phyloP scores from a whole-genome alignment of 257 asterid species.

The Voacanga thouarsii region DNA sequence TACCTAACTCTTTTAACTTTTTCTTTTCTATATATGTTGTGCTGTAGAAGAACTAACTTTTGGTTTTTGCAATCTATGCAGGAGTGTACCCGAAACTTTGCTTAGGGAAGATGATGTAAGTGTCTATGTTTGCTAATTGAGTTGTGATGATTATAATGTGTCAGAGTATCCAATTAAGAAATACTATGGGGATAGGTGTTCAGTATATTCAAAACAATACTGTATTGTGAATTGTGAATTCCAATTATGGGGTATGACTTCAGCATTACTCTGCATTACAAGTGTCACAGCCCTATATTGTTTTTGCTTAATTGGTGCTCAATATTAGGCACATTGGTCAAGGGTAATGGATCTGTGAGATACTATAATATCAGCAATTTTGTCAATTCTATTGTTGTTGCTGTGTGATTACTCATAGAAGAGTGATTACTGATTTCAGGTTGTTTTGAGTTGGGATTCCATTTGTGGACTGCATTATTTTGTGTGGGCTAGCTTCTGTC shows the following conservation, averaged over 20 bases:
- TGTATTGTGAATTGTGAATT: background rate
- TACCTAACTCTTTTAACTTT: conserved; percentile 2
- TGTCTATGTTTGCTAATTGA: conserved; percentile 10
- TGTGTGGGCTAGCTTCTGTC: background rate
- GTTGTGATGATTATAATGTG: no score
- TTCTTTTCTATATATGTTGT: background rate
- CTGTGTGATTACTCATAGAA: background rate
- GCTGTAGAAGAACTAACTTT: conserved; percentile 5
- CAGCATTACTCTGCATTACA: background rate
- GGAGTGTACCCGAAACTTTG: conserved; percentile 64
- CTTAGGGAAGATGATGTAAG: conserved; percentile 83
- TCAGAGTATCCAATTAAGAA: background rate
- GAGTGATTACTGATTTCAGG: background rate
- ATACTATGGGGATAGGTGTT: background rate
- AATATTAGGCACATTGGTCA: background rate
- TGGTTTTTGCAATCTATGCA: conserved; percentile 30
- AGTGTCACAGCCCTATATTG: background rate
- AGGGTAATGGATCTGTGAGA: background rate
- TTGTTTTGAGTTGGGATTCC: background rate
- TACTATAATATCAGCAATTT: background rate
- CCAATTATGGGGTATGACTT: background rate
- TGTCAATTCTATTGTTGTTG: background rate
- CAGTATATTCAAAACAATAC: background rate
- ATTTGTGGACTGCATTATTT: background rate
- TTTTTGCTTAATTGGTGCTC: background rate